Evolutionary conservation across 2,329 filamentous ascomycete genomes (phyloP).

Genomic region (Ploettnerulaceae sp.): DNA sequence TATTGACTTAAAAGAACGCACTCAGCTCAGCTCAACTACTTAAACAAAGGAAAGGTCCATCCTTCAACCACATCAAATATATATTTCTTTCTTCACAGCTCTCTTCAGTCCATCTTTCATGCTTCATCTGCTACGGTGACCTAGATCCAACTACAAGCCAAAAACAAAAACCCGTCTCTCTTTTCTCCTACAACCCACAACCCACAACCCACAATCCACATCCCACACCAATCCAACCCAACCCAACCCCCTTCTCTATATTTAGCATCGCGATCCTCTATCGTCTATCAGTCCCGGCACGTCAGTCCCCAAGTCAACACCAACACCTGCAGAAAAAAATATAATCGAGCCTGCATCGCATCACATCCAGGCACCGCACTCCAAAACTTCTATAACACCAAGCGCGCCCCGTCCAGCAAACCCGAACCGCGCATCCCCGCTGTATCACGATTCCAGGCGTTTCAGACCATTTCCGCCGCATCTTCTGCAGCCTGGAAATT

Average conservation of each 20-base stretch:
- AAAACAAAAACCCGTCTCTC: no score
- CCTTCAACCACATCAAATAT: no score
- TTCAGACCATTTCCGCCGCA: slow-evolving; percentile 12
- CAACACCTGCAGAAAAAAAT: slow-evolving; percentile 16
- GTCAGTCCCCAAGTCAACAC: slow-evolving; percentile 8
- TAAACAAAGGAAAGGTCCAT: no score
- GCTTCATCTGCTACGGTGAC: slow-evolving; percentile 5
- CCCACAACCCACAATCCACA: background rate
- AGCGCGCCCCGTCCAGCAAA: slow-evolving; percentile 5
- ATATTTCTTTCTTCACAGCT: no score
- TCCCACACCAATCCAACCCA: background rate
- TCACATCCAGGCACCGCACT: slow-evolving; percentile 19
- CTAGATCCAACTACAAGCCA: background rate
- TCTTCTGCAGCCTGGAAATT: slow-evolving; percentile 1
- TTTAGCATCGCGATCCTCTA: slow-evolving; percentile 30
- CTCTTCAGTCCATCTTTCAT: background rate
- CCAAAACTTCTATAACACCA: slow-evolving; percentile 20
- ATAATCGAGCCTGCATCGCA: no score
- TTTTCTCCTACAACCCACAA: background rate
- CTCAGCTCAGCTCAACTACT: no score
- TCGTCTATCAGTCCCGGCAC: slow-evolving; percentile 25
- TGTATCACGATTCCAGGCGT: slow-evolving; percentile 21
- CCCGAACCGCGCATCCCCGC: slow-evolving; percentile 14
- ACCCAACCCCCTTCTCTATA: slow-evolving; percentile 23
- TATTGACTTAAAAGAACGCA: no score